These are phyloP conservation scores for Aureobasidium melanogenum DNA, from an alignment of 2,329 filamentous ascomycete species.

Conservation along the genomic window DNA sequence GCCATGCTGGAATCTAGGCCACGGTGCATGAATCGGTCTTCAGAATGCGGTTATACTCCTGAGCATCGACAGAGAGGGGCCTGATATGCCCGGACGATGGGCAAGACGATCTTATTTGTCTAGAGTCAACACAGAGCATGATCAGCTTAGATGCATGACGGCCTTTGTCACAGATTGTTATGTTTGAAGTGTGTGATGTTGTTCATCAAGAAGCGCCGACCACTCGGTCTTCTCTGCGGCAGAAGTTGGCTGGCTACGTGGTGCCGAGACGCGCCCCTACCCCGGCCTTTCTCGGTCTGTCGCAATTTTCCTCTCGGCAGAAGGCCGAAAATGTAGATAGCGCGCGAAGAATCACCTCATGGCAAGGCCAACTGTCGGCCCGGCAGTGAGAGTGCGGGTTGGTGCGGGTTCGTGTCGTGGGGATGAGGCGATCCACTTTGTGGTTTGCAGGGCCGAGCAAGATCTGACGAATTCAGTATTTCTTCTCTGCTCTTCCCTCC, in stretches of 20 bases:
- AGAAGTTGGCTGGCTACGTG: neutral
- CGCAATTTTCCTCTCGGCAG: neutral
- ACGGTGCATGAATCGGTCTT: neutral
- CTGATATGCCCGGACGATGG: neutral
- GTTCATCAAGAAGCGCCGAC: neutral
- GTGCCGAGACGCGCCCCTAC: neutral
- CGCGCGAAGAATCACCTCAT: neutral
- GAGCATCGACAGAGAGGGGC: neutral
- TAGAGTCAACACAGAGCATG: neutral
- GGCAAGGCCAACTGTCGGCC: neutral
- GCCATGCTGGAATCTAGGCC: neutral
- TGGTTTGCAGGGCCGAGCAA: conserved; percentile 1
- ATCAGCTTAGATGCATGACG: neutral
- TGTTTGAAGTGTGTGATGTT: neutral
- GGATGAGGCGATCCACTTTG: conserved; percentile 3
- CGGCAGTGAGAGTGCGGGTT: conserved; percentile 1
- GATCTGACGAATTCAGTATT: neutral
- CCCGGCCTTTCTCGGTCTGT: conserved; percentile 4
- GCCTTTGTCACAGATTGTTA: neutral
- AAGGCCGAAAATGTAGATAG: neutral
- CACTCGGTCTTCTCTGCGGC: conserved; percentile 7
- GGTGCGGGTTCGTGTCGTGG: neutral
- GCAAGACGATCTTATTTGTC: neutral
- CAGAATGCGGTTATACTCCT: neutral
- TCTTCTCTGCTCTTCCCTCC: neutral